Percentiles rank a stretch among this genome's conserved stretches.
Evolutionary conservation across 23 red algal genomes (phyloP).

Genomic region (Gracilaria gracilis): DNA sequence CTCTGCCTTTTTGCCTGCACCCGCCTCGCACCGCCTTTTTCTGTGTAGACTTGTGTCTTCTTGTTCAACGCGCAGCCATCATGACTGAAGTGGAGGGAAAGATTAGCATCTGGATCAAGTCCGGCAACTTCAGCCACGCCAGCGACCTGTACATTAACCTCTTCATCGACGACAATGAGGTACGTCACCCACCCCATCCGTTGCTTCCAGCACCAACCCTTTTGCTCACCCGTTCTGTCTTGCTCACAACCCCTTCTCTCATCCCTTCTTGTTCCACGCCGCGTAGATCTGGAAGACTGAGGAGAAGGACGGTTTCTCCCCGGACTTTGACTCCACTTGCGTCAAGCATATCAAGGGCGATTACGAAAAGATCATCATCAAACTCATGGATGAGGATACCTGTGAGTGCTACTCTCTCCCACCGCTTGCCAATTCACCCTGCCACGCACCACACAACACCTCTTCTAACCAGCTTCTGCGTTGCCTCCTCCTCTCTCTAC

Average conservation of each 20-base stretch:
- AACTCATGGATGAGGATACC: conserved; percentile 71
- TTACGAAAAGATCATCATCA: conserved; percentile 69
- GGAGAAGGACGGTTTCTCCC: conserved; percentile 59
- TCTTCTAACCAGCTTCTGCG: neutral
- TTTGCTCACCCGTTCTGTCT: neutral
- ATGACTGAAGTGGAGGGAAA: conserved; percentile 62
- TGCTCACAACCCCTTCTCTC: too few relatives aligned
- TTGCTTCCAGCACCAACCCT: too few relatives aligned
- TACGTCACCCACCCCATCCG: conserved; percentile 7
- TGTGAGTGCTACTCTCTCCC: conserved; percentile 24
- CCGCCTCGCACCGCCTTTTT: neutral
- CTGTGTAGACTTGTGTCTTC: too few relatives aligned
- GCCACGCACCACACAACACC: too few relatives aligned
- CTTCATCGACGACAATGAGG: conserved; percentile 62
- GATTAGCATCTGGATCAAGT: conserved; percentile 72
- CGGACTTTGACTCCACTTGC: conserved; percentile 58
- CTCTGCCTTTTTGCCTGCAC: too few relatives aligned
- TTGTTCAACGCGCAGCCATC: neutral
- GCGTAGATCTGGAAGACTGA: conserved; percentile 64
- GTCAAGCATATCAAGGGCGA: conserved; percentile 75
- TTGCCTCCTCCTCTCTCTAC: neutral
- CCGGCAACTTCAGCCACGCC: conserved; percentile 54
- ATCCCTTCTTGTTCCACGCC: too few relatives aligned
- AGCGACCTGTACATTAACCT: conserved; percentile 69
- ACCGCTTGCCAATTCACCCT: too few relatives aligned